Evolutionary conservation across 2,329 filamentous ascomycete species (phyloP), one percentile per base, ranked within the genome.

Genomic region (Meredithiella fracta): DNA sequence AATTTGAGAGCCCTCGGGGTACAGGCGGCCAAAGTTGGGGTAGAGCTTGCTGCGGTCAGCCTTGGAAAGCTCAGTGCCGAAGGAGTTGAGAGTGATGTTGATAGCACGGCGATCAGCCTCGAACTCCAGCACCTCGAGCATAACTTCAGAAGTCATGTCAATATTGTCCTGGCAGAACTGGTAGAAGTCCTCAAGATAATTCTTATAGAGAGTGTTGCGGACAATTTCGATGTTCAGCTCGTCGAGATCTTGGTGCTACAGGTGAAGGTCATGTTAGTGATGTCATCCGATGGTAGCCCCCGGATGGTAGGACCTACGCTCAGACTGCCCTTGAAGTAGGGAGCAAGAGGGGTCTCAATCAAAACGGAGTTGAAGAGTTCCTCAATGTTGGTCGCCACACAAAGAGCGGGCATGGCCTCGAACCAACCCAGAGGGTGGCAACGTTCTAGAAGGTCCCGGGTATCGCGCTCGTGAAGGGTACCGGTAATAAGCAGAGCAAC

Each of bases 161-260:
- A 89, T 75, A 65, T 95, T 80, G 8, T 83, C 85, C 71, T 91
- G 95, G 70, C 97, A 85, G 68, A 96, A 98, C 61, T 85, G 78
- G 73, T 97, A 81, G 69, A 98, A 98, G 67, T 97, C 92, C 68
- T 98, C 92, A 6, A 98, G 79, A 67, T 98, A 98, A 75, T 97
- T 97, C 78, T 98, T 98, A 77, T 97, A 98, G 37, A 98, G 76
- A 0, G 90, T 98, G 71, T 98, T 98, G 61, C 94, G 85, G 58
- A 98, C 86, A 69, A 98, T 98, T 72, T 98, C 92, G 64, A 98
- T 98, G 73, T 98, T 98, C 65, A 98, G 76, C 74, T 98, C 94
- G 70, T 98, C 92, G 52, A 98, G 77, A 67, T 98, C 92, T 68
- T 96, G 89, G 69, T 96, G 90, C 58, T 59, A 49, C 20, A 17